Base-by-base conservation (phyloP, 2,329 filamentous ascomycete genomes). In the Sordariomycetes sp. region DNA sequence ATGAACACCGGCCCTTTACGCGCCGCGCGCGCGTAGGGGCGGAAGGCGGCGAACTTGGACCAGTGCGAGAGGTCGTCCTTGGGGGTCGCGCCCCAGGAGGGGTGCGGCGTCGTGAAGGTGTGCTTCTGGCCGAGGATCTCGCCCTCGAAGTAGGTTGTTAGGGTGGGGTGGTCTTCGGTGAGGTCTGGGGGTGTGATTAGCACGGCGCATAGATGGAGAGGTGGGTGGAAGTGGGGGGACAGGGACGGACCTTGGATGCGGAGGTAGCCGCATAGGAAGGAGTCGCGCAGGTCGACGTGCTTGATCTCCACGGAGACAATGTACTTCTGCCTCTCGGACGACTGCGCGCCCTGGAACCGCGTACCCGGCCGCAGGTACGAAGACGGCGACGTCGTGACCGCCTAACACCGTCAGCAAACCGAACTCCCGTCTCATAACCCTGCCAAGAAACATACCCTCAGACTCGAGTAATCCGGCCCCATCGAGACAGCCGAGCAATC, bases 301-400 rank as follows among this genome's bases (percentile, higher is more conserved):
- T 97, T 96, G 64, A 99, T 90, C 69, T 97, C 92, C 2, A 99
- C 94, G 67, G 97, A 89, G 1, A 99, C 94, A 62, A 96, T 90
- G 70, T 99, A 99, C 11, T 89, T 83, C 69, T 96, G 91, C 60
- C 89, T 84, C 69, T 97, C 93, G 2, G 93, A 97, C 68, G 93
- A 88, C 67, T 99, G 94, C 16, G 89, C 96, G 59, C 94, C 94
- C 60, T 83, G 81, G 68, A 97, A 99, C 65, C 83, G 89, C 72
- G 90, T 96, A 20, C 92, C 92, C 2, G 92, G 84, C 53, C 90
- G 87, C 59, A 99, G 77, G 70, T 87, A 95, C 0, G 90, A 94
- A 0, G 90, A 96, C 1, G 90, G 86, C n/a, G 88, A 85, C 58
- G 85, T 85, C 2, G 91, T 88, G 59, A 88, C 80, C 62, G 88